Evolutionary conservation across 129 eudicot genomes (phyloP).

Genomic region (Helianthus tuberosus): DNA sequence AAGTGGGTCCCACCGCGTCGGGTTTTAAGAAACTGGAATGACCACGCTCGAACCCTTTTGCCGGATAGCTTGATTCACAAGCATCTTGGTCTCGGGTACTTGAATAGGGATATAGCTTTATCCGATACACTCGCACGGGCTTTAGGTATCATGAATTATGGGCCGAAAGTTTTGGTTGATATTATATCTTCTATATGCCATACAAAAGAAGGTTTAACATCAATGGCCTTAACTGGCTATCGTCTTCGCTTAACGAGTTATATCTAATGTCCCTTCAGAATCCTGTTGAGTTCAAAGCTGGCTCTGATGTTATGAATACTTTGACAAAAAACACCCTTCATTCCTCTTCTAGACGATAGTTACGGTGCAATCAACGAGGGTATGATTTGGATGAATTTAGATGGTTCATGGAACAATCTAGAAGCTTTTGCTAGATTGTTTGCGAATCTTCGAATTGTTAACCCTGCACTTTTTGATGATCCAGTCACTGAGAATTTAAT

Average conservation of each 20-base stretch:
- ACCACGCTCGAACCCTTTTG: constrained; percentile 56
- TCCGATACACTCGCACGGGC: constrained; percentile 77
- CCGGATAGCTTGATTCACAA: constrained; percentile 69
- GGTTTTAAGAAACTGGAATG: constrained; percentile 83
- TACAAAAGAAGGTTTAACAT: constrained; percentile 50
- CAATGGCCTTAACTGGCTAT: constrained; percentile 75
- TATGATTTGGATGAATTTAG: constrained; percentile 56
- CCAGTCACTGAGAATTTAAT: constrained; percentile 41
- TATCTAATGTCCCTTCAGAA: constrained; percentile 42
- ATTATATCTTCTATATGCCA: constrained; percentile 58
- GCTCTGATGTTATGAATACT: constrained; percentile 42
- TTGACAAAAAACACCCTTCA: constrained; percentile 66
- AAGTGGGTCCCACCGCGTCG: constrained; percentile 90
- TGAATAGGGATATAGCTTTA: constrained; percentile 64
- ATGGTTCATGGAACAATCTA: constrained; percentile 31
- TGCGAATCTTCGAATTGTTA: constrained; percentile 62
- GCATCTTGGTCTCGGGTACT: constrained; percentile 87
- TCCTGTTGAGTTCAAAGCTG: constrained; percentile 32
- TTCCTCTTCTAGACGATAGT: constrained; percentile 75
- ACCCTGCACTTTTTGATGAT: constrained; percentile 56
- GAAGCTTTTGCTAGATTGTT: constrained; percentile 58
- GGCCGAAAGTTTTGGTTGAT: constrained; percentile 62
- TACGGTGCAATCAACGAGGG: constrained; percentile 66
- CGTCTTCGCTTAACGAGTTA: constrained; percentile 67
- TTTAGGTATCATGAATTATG: constrained; percentile 74